Percentiles rank a stretch among this genome's conserved stretches.
Conservation (phyloP, 257 asterid species). For the Ligustrum vulgare region DNA sequence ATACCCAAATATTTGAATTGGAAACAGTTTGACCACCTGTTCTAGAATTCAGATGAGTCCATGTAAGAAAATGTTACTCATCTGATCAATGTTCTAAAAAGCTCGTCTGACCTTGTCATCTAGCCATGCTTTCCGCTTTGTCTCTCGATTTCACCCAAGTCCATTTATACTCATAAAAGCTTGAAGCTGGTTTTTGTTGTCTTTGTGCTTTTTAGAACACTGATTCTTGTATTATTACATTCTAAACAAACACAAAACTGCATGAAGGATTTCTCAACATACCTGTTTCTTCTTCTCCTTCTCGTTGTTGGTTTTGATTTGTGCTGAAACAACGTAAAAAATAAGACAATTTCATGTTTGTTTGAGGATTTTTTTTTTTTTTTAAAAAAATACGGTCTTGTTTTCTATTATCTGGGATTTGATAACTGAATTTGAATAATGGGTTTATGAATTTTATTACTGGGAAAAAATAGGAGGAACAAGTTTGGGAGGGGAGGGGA, state of each 20-base stretch:
- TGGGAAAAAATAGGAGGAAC: not conserved
- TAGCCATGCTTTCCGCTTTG: too few species aligned
- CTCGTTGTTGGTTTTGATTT: not conserved
- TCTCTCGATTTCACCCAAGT: too few species aligned
- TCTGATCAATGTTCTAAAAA: not conserved
- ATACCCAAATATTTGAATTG: constrained; percentile 42
- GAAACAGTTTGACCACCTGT: constrained; percentile 36
- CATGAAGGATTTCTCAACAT: not conserved
- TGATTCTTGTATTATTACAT: too few species aligned
- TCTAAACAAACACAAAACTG: not conserved
- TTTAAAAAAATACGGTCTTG: too few species aligned
- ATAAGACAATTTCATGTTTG: constrained; percentile 33
- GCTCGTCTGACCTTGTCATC: too few species aligned
- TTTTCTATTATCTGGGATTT: not conserved
- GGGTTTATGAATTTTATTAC: not conserved
- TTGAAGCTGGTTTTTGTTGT: too few species aligned
- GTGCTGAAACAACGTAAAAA: constrained; percentile 39
- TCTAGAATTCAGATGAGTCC: constrained; percentile 2
- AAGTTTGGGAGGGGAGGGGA: not conserved
- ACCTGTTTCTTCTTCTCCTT: constrained; percentile 15
- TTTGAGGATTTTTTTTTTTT: not conserved
- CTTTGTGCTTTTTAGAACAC: too few species aligned
- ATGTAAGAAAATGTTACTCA: not conserved
- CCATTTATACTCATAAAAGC: too few species aligned
- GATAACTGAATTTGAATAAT: not conserved